Evolutionary conservation across 805 yeast genomes (phyloP), one percentile per base, ranked within the genome.

Genomic region (Myxozyma monticola): DNA sequence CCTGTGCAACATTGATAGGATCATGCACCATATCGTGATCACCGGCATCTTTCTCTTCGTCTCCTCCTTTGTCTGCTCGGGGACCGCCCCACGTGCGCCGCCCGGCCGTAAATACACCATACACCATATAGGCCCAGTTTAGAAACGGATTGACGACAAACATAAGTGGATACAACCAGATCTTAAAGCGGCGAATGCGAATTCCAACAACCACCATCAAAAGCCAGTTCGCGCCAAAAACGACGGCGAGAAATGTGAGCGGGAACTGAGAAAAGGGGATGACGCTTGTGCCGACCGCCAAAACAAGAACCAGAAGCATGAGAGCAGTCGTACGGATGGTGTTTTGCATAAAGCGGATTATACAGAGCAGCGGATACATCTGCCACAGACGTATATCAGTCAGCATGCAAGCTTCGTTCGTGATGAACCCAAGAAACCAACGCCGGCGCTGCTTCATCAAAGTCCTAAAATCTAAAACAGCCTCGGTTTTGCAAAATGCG

Each of bases 21-120:
- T 47, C 41, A 20, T 43, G 29, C 14, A 43, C 48, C 12, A 15
- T 25, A 18, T 45, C 48, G n/a, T 30, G 31, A 14, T 35, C 49
- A 14, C 12, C 35, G 2, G 15, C 43, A 12, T 35, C 37, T 22
- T 44, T 40, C 17, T 44, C 41, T 4, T 44, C 55, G 7, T 37
- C 42, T 3, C 41, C 48, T 4, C 34, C 56, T 18, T 42, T 33
- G 33, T 52, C 57, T 10, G 57, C 57, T 7, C 57, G 46, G 2
- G 57, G 57, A 2, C 57, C 57, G 8, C 57, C 57, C 57, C 57
- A 53, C 14, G 57, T 53, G 10, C 54, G 42, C 31, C 49, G 51
- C 4, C 54, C 54, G 21, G 57, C 54, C 4, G 57, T 53, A 37
- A 53, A 53, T 18, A 53, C 33, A 2, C 57, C 57, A 28, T 53